Conservation (phyloP, 768 basidiomycete species). For the Termitomyces sp. region DNA sequence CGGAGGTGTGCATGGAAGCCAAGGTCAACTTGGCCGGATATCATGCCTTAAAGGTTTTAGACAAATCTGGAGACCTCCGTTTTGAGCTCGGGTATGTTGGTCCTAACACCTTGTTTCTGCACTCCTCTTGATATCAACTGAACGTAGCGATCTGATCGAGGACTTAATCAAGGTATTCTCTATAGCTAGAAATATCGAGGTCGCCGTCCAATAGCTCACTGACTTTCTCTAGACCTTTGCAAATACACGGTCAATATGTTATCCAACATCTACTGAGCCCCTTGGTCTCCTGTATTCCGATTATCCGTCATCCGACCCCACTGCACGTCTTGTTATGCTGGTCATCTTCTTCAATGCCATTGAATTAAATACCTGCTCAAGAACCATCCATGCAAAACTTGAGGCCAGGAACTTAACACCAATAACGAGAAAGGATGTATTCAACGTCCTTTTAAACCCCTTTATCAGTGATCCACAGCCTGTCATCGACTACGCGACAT, state of each 20-base stretch:
- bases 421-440: conserved; percentile 52
- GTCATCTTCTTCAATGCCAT: conserved; percentile 54
- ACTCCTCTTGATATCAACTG: background rate
- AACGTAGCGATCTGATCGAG: conserved; percentile 44
- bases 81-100: conserved; percentile 59
- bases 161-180: conserved; percentile 60
- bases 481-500: conserved; percentile 45
- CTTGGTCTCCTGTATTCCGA: conserved; percentile 62
- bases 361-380: conserved; percentile 26
- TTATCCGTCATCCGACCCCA: conserved; percentile 56
- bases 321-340: conserved; percentile 70
- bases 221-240: conserved; percentile 51
- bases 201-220: conserved; percentile 7
- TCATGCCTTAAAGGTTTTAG: conserved; percentile 59
- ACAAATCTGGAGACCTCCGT: conserved; percentile 58
- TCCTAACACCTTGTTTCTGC: background rate
- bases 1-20: conserved; percentile 79
- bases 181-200: background rate
- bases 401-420: conserved; percentile 52
- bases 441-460: conserved; percentile 60
- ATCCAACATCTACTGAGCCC: conserved; percentile 38
- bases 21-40: conserved; percentile 68
- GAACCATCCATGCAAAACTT: conserved; percentile 42
- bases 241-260: conserved; percentile 62
- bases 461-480: conserved; percentile 57